phyloP scores from a whole-genome alignment of 257 asterid species.

The Coffea canephora region DNA sequence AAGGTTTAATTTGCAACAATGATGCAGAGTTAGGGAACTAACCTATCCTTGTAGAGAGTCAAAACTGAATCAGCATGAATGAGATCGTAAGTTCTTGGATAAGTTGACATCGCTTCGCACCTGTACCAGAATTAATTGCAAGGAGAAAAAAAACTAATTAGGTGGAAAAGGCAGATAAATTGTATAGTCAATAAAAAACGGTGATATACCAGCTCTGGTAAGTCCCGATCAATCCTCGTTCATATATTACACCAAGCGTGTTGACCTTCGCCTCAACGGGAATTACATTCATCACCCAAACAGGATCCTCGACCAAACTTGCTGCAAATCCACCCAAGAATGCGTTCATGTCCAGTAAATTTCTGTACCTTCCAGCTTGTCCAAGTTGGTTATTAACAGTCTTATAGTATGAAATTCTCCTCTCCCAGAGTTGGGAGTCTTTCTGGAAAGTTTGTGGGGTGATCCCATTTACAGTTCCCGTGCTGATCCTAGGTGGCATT shows the following conservation, averaged over 20 bases:
- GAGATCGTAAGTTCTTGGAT: slow-evolving; percentile 86
- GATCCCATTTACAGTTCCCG: slow-evolving; percentile 50
- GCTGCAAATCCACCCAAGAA: slow-evolving; percentile 89
- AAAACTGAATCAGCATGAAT: slow-evolving; percentile 75
- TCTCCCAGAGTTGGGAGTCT: slow-evolving; percentile 59
- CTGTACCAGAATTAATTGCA: slow-evolving; percentile 26
- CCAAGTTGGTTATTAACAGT: slow-evolving; percentile 56
- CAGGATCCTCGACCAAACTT: slow-evolving; percentile 47
- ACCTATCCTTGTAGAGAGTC: slow-evolving; percentile 67
- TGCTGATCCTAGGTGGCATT: slow-evolving; percentile 66
- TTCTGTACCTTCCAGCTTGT: slow-evolving; percentile 65
- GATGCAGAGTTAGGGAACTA: background rate
- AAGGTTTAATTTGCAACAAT: background rate
- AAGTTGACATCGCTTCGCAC: slow-evolving; percentile 98
- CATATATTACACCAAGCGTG: slow-evolving; percentile 72
- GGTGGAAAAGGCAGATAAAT: background rate
- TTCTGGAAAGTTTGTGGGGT: slow-evolving; percentile 34
- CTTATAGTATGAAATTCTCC: slow-evolving; percentile 67
- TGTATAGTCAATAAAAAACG: background rate
- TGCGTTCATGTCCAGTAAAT: slow-evolving; percentile 81
- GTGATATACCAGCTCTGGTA: slow-evolving; percentile 69
- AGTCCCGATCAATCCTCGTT: slow-evolving; percentile 83
- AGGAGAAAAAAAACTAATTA: background rate
- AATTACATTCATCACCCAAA: slow-evolving; percentile 87
- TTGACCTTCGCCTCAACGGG: slow-evolving; percentile 62